These are phyloP conservation scores for Vaccinium darrowii DNA, from an alignment of 148 eudicot species.

Conservation along the genomic window DNA sequence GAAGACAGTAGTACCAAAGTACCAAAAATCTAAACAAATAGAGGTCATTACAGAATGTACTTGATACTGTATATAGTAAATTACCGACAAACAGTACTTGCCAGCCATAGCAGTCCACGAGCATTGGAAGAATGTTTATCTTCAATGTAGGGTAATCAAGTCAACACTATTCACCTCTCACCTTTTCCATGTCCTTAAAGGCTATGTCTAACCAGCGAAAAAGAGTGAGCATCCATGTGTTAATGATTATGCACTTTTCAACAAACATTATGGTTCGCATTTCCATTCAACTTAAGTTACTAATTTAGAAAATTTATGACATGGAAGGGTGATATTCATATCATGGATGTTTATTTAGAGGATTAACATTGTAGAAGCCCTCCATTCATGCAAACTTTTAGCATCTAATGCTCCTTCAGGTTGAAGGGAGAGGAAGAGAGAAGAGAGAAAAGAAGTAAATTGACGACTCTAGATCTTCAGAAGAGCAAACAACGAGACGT, in stretches of 20 bases:
- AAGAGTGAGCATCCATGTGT: background rate
- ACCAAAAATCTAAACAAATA: background rate
- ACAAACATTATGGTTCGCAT: background rate
- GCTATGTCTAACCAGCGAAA: background rate
- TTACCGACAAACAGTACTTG: background rate
- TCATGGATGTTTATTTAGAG: background rate
- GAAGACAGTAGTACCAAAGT: background rate
- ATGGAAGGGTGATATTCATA: background rate
- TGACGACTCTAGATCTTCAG: background rate
- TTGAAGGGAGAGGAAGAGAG: background rate
- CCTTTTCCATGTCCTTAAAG: background rate
- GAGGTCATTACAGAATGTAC: background rate
- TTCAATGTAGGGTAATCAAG: background rate
- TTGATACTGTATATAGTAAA: background rate
- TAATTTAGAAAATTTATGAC: background rate
- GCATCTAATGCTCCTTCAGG: too few species aligned
- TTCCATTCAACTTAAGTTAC: background rate
- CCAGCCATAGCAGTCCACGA: background rate
- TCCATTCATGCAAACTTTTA: background rate
- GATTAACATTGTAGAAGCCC: background rate
- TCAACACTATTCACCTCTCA: background rate
- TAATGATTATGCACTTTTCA: background rate
- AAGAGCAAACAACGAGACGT: background rate
- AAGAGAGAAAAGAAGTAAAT: background rate
- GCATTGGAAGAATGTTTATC: background rate